Base-by-base conservation (phyloP, 2,329 filamentous ascomycete genomes). In the Aspergillus fijiensis region DNA sequence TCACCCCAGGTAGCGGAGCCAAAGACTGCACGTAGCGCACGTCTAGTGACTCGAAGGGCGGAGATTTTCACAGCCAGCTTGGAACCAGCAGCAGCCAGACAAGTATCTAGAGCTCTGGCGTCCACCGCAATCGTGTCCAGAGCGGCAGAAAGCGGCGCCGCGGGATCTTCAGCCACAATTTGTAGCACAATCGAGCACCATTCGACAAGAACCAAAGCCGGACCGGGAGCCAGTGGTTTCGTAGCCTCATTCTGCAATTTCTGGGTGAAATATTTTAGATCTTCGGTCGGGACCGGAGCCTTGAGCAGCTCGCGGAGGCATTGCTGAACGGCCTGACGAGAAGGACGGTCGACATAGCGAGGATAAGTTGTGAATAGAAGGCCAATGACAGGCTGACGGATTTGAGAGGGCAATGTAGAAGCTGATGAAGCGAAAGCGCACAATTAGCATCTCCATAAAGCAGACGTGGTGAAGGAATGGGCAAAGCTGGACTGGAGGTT, bases 301-400 rank as follows among this genome's bases (percentile, higher is more conserved):
- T 82, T 82, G 60, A 93, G 82, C 65, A 94, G 82, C 55, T 86
- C 82, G 64, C 82, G 80, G 59, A 99, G 83, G 73, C 93, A 96
- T 78, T 85, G 82, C 74, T 96, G 90, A 33, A 92, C 92, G 42
- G 91, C 92, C 68, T 87, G 84, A 67, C 95, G 87, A 49, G 95
- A 98, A 65, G 86, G 81, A 69, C 93, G 87, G 78, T 99, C 95
- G 76, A 87, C 80, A 77, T 98, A 99, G 68, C 90, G 87, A 62
- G 91, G 86, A 72, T 97, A 92, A 55, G 93, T 97, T 73, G 87
- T 87, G 79, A 98, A 94, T 33, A 99, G 85, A 35, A 92, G 80
- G 62, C 86, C 84, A 64, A 96, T 79, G 55, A 95, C 75, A 74
- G 76, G 67, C 62, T 71, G 68, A 53, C 70, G 69, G 53, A 64